Base-by-base conservation (phyloP, 371 early-diverging fungal species). In the Apophysomyces variabilis region DNA sequence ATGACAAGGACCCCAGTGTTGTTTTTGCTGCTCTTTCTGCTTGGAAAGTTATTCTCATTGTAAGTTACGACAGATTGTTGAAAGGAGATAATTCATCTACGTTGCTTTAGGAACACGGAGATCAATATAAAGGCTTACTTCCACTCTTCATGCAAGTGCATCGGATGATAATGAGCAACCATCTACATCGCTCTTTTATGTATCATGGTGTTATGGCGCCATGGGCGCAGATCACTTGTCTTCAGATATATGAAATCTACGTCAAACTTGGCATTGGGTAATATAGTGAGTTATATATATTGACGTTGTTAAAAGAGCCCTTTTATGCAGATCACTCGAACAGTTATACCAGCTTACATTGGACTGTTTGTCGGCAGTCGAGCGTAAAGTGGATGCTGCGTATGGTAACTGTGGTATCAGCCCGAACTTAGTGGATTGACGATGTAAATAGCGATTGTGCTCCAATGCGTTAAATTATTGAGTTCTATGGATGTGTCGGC, bases 151-250 rank as follows among this genome's bases (percentile, higher is more conserved):
- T 73, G 7, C 66, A 68, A 7, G 74, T 84, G 13, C 71, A 78
- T 46, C 61, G 66, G 60, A 76, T 85, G 37, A 74, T 80, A 1
- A 41, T 84, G 50, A 76, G 81, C 26, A 68, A 70, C 38, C 73
- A 71, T 36, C 66, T 79, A 7, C 77, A 76, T 38, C 71, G 70
- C 35, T 70, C 76, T 14, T 83, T 73, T 60, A 66, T 66, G 8
- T 84, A 80, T 66, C 87, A 87, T 66, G 83, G 83, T 37, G 80
- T 83, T 4, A 71, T 74, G 7, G 84, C 87, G 1, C 87, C 87
- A 4, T 87, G 85, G 85, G 79, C 81, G 5, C 85, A 85, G 60
- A 38, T 85, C 7, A 60, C 73, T 37, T 76, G 78, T 43, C 60
- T 85, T 7, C 59, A 73, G 39, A 78, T 83, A 4, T 62, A 78